phyloP scores from a whole-genome alignment of 495 filamentous ascomycete species.

The Aspergillus bridgeri region DNA sequence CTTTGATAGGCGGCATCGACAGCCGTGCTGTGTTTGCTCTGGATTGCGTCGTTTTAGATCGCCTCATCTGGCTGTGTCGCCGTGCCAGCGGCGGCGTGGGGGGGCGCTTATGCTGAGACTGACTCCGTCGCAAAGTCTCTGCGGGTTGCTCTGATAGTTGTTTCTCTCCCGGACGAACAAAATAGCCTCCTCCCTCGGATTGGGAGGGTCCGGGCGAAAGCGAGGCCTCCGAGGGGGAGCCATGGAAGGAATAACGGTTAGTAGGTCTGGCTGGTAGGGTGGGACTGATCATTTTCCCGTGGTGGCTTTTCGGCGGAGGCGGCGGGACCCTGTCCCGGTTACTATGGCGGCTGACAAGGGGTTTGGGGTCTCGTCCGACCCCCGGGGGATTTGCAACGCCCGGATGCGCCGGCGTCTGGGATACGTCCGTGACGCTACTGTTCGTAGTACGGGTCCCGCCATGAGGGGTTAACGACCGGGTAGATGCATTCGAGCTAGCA shows the following conservation, averaged over 20 bases:
- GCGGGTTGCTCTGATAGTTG: conserved; percentile 14
- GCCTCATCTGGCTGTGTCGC: conserved; percentile 46
- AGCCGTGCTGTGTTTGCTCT: conserved; percentile 33
- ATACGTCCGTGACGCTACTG: conserved; percentile 46
- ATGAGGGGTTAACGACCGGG: conserved; percentile 8
- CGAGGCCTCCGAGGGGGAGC: conserved; percentile 21
- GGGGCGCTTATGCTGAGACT: conserved; percentile 42
- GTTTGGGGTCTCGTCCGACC: conserved; percentile 35
- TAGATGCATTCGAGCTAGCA: conserved; percentile 6
- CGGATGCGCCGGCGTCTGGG: conserved; percentile 36
- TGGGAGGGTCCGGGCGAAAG: conserved; percentile 19
- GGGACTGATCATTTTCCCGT: conserved; percentile 62
- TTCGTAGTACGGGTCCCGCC: conserved; percentile 27
- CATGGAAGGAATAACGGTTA: conserved; percentile 31
- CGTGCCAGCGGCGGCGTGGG: conserved; percentile 49
- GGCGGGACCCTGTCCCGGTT: conserved; percentile 44
- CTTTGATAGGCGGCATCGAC: conserved; percentile 25
- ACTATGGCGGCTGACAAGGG: conserved; percentile 26
- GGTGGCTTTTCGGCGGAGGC: conserved; percentile 60
- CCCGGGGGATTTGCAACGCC: conserved; percentile 36
- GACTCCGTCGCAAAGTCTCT: conserved; percentile 35
- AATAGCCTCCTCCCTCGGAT: conserved; percentile 40
- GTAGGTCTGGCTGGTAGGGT: conserved; percentile 24
- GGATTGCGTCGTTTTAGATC: conserved; percentile 36
- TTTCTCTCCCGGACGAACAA: conserved; percentile 15